phyloP scores from a whole-genome alignment of 306 rosid species.

The Rosa rugosa region DNA sequence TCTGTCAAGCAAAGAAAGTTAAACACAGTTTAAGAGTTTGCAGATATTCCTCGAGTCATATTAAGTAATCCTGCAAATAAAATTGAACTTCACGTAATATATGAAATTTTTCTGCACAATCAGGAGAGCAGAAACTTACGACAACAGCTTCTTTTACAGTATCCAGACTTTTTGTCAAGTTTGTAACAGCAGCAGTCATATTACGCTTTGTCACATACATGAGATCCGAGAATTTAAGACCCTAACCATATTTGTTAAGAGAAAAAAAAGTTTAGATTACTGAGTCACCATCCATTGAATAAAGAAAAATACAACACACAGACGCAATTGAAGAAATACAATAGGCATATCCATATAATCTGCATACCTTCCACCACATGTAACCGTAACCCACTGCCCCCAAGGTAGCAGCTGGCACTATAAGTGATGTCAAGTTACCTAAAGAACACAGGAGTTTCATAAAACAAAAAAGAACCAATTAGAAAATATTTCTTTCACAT shows the following conservation, averaged over 20 bases:
- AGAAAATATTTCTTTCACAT: background rate
- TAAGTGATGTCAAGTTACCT: conserved; percentile 71
- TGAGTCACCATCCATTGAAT: background rate
- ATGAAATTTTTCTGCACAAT: background rate
- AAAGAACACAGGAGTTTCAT: conserved; percentile 16
- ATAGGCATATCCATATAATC: conserved; percentile 6
- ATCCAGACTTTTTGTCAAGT: conserved; percentile 80
- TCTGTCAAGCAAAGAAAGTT: conserved; percentile 51
- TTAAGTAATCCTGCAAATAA: background rate
- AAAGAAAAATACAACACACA: background rate
- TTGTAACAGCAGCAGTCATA: conserved; percentile 85
- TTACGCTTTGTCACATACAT: conserved; percentile 91
- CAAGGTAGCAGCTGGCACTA: conserved; percentile 75
- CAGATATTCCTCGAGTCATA: conserved; percentile 6
- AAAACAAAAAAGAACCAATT: background rate
- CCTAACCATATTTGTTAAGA: conserved; percentile 50
- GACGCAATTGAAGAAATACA: conserved; percentile 6
- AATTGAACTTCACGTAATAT: background rate
- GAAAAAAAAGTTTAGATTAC: conserved; percentile 11
- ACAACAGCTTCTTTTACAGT: conserved; percentile 79
- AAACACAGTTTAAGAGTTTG: background rate
- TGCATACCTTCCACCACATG: conserved; percentile 95
- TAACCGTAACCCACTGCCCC: conserved; percentile 91
- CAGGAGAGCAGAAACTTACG: conserved; percentile 50
- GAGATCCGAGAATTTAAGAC: conserved; percentile 80